phyloP scores from a whole-genome alignment of 495 filamentous ascomycete genomes.

The Astrocystis sublimbata region DNA sequence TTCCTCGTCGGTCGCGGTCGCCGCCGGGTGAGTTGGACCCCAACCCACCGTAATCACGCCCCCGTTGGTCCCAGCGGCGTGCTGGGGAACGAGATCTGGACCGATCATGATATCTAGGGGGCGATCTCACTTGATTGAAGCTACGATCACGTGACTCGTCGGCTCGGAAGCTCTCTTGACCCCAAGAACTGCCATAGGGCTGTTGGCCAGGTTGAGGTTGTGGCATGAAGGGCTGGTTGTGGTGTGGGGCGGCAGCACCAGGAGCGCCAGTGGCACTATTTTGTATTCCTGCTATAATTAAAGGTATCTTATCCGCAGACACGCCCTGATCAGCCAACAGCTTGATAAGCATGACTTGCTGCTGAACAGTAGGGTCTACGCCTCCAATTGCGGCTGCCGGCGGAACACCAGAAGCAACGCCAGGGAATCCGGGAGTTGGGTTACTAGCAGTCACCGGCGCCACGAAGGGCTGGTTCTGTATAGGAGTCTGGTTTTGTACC shows the following conservation, averaged over 20 bases:
- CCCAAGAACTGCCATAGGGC: slow-evolving; percentile 30
- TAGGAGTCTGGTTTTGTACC: slow-evolving; percentile 35
- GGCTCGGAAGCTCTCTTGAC: slow-evolving; percentile 39
- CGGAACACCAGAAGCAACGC: slow-evolving; percentile 31
- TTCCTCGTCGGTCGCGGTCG: slow-evolving; percentile 56
- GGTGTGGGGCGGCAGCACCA: slow-evolving; percentile 16
- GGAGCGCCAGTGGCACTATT: slow-evolving; percentile 29
- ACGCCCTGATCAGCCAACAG: slow-evolving; percentile 47
- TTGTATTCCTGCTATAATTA: slow-evolving; percentile 46
- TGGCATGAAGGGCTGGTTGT: slow-evolving; percentile 4
- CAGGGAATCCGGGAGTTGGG: slow-evolving; percentile 35
- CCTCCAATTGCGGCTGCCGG: slow-evolving; percentile 47
- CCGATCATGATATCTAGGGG: slow-evolving; percentile 64
- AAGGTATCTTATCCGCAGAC: slow-evolving; percentile 47
- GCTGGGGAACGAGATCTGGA: slow-evolving; percentile 72
- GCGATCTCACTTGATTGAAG: slow-evolving; percentile 55
- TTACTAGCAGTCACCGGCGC: slow-evolving; percentile 53
- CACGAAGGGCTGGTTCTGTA: slow-evolving; percentile 26
- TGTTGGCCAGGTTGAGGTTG: slow-evolving; percentile 29
- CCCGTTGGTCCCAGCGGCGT: slow-evolving; percentile 62
- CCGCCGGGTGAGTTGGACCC: slow-evolving; percentile 56
- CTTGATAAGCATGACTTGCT: slow-evolving; percentile 59
- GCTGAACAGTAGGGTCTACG: slow-evolving; percentile 51
- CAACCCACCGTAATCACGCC: slow-evolving; percentile 45
- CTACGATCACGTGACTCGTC: slow-evolving; percentile 64